Evolutionary conservation across 305 asterid species (phyloP), one percentile per base, ranked within the genome.

Genomic region (Withania somnifera): DNA sequence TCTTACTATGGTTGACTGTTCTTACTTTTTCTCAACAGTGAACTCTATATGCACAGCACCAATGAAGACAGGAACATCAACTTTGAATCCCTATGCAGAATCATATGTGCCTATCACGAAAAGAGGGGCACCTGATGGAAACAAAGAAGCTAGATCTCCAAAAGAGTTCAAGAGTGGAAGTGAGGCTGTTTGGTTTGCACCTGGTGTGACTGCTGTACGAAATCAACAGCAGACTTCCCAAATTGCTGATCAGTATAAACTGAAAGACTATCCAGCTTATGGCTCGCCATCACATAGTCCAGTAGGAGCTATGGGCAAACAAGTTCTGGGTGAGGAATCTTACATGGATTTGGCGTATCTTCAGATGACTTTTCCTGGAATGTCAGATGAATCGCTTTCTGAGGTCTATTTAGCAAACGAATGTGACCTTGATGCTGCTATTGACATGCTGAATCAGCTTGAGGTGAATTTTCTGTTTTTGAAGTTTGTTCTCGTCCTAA

Each of bases 81-180:
- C 95, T 78, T 83, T 95, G 83, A 94, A 94, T 84, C 98, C 99
- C 28, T 87, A 88, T 83, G 99, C 98, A 71, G 90, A 90, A 60
- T 85, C 96, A 47, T 95, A 94, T 40, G 87, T 94, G 68, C 99
- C 99, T 17, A 87, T 95, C 77, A 88, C 86, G 67, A 88, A 82
- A 87, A 91, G 97, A 86, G 93, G 78, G 82, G 85, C 40, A 73
- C 67, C 84, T 83, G 89, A 85, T 81, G 85, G 57, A 81, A 87
- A 78, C 84, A 83, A 82, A 66, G 88, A 79, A 45, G 45, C 69
- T 79, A 84, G 77, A 20, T 86, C 84, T 73, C 64, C 81, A 36
- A 90, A 81, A 68, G 91, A 86, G 57, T 54, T 50, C 13, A 81
- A 78, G 69, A 81, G 78, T 69, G 91, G 90, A 87, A 89, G 82